Evolutionary conservation across 2,329 filamentous ascomycete species (phyloP), one percentile per base, ranked within the genome.

Genomic region (Verticillium albo-atrum): DNA sequence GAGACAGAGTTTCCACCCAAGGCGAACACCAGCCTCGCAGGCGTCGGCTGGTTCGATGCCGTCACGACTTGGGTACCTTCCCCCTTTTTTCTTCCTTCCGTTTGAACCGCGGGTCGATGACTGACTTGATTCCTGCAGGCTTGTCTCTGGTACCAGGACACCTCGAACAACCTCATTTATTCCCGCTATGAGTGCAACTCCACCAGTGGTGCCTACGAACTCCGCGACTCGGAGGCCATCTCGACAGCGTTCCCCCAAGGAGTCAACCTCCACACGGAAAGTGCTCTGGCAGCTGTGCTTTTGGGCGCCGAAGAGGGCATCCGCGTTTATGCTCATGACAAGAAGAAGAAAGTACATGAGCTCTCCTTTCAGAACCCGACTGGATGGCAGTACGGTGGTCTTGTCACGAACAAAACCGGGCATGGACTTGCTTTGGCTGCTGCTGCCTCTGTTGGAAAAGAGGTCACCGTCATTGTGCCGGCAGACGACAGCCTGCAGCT

Each of bases 251-350:
- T 56, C 14, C 55, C 55, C 3, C 64, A 66, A 6, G 28, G n/a
- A 6, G 63, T 67, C 6, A 61, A 67, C 26, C 62, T 72, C 6
- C 66, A 72, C 28, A 55, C 62, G 37, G 64, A 66, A 51, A 71
- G 73, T 0, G 71, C 70, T 3, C 59, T 77, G 14, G 62, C 70
- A 6, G 68, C 64, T 2, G 62, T 74, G 4, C 61, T 74, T n/a
- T 68, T 76, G 7, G 71, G 72, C 15, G 59, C 60, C 1, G 63
- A 63, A 6, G 60, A 65, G 2, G 74, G 74, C 26, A 76, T 76
- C 52, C 73, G 74, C 12, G 64, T 77, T 14, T 76, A 71, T 63
- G 77, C 70, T 59, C 74, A 76, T 62, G 74, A 74, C 60, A 56
- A 66, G 27, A 58, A 70, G 28, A 68, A 65, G 20, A 63, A 61